Evolutionary conservation across 495 filamentous ascomycete species (phyloP), one percentile per base, ranked within the genome.

Genomic region (Tetracladium setigerum): DNA sequence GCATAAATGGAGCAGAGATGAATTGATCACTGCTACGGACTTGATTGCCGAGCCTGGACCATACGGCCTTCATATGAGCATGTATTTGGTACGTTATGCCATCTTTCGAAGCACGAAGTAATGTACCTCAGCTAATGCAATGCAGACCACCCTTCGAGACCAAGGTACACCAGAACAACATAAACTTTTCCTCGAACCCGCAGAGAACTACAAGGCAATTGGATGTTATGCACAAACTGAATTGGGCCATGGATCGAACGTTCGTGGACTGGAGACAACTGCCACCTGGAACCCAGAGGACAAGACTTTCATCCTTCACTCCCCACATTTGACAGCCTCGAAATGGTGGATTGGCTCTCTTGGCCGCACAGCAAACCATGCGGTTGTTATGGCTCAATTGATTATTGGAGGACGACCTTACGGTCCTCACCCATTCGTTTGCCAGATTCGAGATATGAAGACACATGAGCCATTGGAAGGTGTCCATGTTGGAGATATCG

Each of bases 311-410:
- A 77, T 68, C 38, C 73, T 89, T 40, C 75, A 83, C 54, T 82
- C 80, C 0, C 84, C 84, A 0, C 65, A 72, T 44, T 65, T 85
- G 44, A 86, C 82, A 9, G 72, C 81, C 13, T 78, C 77, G 32
- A 89, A 89, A 59, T 89, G 83, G 83, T 88, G 84, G 84, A 84
- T 86, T 55, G 84, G 84, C 0, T 81, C 79, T 18, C 67, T 87
- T 5, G 84, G 84, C 38, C 63, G 77, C n/a, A 77, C 79, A 9
- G 83, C 84, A 15, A 88, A 85, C 52, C 75, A 86, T 63, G 83
- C 84, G 0, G 76, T 83, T 19, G 84, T 89, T 1, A 82, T 87
- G 78, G 84, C 84, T 11, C 80, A 86, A 57, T 63, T 85, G 34
- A 71, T 74, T 32, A 77, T 86, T 44, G 66, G 60, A 32, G 79